A percentile compares a stretch with the other conserved stretches of the same genome.
phyloP scores from a whole-genome alignment of 176 grass and related monocot species.

The Avena sativa region DNA sequence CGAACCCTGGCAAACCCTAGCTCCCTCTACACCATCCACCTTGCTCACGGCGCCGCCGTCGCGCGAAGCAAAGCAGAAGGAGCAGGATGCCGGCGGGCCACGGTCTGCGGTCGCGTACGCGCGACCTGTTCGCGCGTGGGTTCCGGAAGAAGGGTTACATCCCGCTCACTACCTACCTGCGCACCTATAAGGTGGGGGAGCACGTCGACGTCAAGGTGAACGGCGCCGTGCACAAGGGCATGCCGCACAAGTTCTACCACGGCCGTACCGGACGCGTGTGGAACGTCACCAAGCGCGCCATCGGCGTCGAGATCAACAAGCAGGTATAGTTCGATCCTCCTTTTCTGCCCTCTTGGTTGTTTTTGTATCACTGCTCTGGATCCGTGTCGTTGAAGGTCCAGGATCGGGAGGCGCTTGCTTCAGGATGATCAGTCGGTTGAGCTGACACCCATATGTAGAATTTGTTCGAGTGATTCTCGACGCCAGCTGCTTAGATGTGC shows the following conservation, averaged over 20 bases:
- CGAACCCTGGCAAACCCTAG: constrained; percentile 51
- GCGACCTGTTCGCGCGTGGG: constrained; percentile 64
- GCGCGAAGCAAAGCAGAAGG: constrained; percentile 38
- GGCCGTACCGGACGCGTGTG: constrained; percentile 76
- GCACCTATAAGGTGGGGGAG: constrained; percentile 80
- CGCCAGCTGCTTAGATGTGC: background rate
- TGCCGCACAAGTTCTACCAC: constrained; percentile 96
- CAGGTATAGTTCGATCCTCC: constrained; percentile 46
- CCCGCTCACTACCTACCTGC: constrained; percentile 79
- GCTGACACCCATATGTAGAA: background rate
- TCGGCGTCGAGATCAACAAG: constrained; percentile 89
- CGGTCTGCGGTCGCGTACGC: constrained; percentile 66
- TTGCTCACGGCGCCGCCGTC: background rate
- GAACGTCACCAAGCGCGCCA: constrained; percentile 88
- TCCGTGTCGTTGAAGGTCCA: background rate
- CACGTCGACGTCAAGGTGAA: constrained; percentile 82
- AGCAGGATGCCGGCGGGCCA: constrained; percentile 76
- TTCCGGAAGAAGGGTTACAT: constrained; percentile 93
- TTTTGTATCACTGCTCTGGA: no score
- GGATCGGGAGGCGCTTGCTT: background rate
- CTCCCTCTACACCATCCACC: background rate
- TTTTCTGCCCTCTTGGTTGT: background rate
- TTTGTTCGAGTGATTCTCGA: background rate
- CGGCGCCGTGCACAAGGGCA: constrained; percentile 85
- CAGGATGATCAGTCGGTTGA: background rate